Percentiles rank a stretch among this genome's conserved stretches.
phyloP scores from a whole-genome alignment of 768 basidiomycete genomes.

The Solioccasus polychromus region DNA sequence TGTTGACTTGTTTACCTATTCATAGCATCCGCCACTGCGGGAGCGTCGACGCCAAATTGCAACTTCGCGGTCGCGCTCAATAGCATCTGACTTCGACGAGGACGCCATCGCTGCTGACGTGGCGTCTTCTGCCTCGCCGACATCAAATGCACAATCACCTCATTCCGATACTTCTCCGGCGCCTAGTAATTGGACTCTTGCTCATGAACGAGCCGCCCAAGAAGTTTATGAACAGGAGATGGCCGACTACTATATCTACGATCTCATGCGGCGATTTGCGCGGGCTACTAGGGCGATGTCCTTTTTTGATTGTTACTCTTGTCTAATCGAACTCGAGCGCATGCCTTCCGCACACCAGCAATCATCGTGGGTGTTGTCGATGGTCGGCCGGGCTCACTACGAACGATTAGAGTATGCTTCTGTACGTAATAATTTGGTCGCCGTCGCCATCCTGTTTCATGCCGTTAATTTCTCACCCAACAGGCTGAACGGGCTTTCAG shows the following conservation, averaged over 20 bases:
- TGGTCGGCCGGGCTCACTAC: slow-evolving; percentile 86
- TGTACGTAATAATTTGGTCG: slow-evolving; percentile 53
- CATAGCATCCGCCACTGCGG: slow-evolving; percentile 38
- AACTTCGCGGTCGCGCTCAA: slow-evolving; percentile 56
- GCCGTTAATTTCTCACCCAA: slow-evolving; percentile 15
- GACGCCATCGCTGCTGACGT: slow-evolving; percentile 46
- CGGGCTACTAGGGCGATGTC: slow-evolving; percentile 73
- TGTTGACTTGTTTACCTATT: slow-evolving; percentile 17
- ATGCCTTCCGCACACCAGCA: slow-evolving; percentile 73
- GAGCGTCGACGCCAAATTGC: slow-evolving; percentile 59
- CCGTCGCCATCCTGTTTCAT: slow-evolving; percentile 6
- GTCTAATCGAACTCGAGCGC: slow-evolving; percentile 71
- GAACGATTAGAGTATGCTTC: slow-evolving; percentile 86
- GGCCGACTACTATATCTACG: slow-evolving; percentile 82
- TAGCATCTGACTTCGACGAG: slow-evolving; percentile 73
- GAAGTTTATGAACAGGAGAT: slow-evolving; percentile 68
- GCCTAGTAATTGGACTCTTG: slow-evolving; percentile 59
- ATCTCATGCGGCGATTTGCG: slow-evolving; percentile 78
- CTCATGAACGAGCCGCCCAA: slow-evolving; percentile 68
- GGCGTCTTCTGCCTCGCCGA: slow-evolving; percentile 60
- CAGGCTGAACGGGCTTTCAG: slow-evolving; percentile 91
- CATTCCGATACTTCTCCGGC: slow-evolving; percentile 63
- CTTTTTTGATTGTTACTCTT: slow-evolving; percentile 71
- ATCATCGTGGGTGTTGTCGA: slow-evolving; percentile 73
- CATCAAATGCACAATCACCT: slow-evolving; percentile 56